Evolutionary conservation across 768 basidiomycete genomes (phyloP), one percentile per base, ranked within the genome.

Genomic region (Daedaleopsis nitida): DNA sequence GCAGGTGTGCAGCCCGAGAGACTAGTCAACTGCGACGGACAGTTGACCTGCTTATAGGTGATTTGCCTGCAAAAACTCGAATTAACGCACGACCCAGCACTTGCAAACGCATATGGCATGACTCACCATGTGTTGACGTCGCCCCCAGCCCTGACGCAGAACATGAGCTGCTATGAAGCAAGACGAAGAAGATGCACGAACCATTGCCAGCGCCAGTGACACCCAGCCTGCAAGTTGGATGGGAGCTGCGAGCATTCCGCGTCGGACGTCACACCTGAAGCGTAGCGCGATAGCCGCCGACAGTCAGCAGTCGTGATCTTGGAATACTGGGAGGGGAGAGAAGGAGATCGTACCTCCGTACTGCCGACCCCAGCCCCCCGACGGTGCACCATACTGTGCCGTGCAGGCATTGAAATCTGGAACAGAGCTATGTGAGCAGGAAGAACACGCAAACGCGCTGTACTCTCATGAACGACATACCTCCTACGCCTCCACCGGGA

Each of bases 151-250:
- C 58, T 63, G 34, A 2, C 23, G 5, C 9, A 12, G 21, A 5
- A 9, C 10, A 34, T 53, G 14, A 7, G 7, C n/a, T 17, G 21
- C 14, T 2, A 10, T 52, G 16, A 44, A 5, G 43, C 0, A 21
- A n/a, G 1, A 32, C 17, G 2, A 4, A 19, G 8, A 5, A 35
- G 24, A 24, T 16, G 13, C 16, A n/a, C 56, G 7, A 39, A 66
- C 69, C 69, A 70, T 55, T 67, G 52, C 58, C 64, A 70, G 34
- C 68, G 63, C 64, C 65, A 70, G 57, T 70, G 61, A 44, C 69
- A 70, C n/a, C 69, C 69, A 13, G 69, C 65, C 48, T 67, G 67
- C 12, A 70, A 61, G 58, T 65, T 65, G 1, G 65, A 58, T 4
- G 69, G 69, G 8, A 70, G 54, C 44, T 66, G 51, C 13, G 62